Evolutionary conservation across 1,139 yeast species (phyloP).

Genomic region (Lodderomyces oxycetoniae): DNA sequence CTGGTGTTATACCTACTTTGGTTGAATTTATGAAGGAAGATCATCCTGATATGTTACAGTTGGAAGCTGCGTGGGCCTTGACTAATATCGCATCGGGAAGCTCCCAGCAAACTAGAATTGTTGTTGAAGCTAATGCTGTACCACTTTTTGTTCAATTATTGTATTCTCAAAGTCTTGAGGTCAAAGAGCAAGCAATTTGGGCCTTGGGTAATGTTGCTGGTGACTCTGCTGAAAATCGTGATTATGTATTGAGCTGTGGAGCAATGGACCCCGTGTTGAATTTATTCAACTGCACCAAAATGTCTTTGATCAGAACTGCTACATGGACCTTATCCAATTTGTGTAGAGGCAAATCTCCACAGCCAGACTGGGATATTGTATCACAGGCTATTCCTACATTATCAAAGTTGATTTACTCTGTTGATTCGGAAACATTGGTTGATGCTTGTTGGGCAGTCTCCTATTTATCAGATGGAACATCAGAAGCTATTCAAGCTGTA

Average conservation of each 20-base stretch:
- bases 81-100: conserved; percentile 97
- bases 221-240: conserved; percentile 86
- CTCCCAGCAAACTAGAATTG: conserved; percentile 83
- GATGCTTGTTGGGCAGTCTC: conserved; percentile 99
- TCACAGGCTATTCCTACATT: conserved; percentile 86
- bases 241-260: conserved; percentile 74
- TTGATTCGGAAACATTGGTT: conserved; percentile 88
- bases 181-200: conserved; percentile 98
- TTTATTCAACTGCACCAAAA: conserved; percentile 74
- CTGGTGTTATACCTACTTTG: conserved; percentile 89
- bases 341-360: conserved; percentile 95
- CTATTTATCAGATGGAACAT: conserved; percentile 86
- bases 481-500: conserved; percentile 93
- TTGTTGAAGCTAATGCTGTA: conserved; percentile 90
- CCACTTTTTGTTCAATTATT: conserved; percentile 84
- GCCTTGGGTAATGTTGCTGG: conserved; percentile 99
- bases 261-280: conserved; percentile 87
- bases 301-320: conserved; percentile 89
- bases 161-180: conserved; percentile 78
- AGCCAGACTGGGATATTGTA: conserved; percentile 89
- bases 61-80: conserved; percentile 99
- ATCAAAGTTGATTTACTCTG: conserved; percentile 83
- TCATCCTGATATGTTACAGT: conserved; percentile 82
- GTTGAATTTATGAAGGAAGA: conserved; percentile 79
- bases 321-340: conserved; percentile 97